Evolutionary conservation across 192 early-diverging fungal species (phyloP).

Genomic region (Dimargaris cristalligena): DNA sequence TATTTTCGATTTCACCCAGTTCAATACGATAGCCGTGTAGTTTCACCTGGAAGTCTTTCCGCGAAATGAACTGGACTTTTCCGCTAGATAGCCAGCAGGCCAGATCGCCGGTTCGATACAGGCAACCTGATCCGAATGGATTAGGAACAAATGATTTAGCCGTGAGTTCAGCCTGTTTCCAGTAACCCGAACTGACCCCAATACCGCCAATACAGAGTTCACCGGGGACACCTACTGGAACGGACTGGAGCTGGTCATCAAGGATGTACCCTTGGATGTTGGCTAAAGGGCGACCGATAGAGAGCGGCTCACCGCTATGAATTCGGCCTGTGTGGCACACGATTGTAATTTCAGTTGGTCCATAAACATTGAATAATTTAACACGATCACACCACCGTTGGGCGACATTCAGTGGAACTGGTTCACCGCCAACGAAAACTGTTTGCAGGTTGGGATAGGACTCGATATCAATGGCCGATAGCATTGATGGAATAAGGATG

Average conservation of each 20-base stretch:
- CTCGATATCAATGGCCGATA: background rate
- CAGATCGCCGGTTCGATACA: background rate
- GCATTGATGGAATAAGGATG: background rate
- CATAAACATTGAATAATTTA: background rate
- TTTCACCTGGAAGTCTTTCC: background rate
- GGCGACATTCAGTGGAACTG: background rate
- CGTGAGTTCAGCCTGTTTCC: conserved; percentile 21
- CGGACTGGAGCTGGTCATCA: conserved; percentile 11
- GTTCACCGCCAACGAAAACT: background rate
- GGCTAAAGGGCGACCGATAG: conserved; percentile 14
- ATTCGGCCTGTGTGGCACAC: background rate
- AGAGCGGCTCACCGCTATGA: background rate
- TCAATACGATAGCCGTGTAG: background rate
- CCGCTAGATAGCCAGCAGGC: background rate
- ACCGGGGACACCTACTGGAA: conserved; percentile 19
- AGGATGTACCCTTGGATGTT: conserved; percentile 19
- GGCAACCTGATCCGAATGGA: background rate
- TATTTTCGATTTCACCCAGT: background rate
- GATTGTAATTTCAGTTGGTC: conserved; percentile 5
- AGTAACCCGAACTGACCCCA: conserved; percentile 21
- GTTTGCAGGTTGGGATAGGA: background rate
- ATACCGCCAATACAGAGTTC: conserved; percentile 19
- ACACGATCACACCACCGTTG: background rate
- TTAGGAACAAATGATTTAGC: conserved; percentile 13
- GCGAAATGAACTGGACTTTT: background rate